phyloP scores from a whole-genome alignment of 495 filamentous ascomycete genomes.

The Lentithecium fluviatile region DNA sequence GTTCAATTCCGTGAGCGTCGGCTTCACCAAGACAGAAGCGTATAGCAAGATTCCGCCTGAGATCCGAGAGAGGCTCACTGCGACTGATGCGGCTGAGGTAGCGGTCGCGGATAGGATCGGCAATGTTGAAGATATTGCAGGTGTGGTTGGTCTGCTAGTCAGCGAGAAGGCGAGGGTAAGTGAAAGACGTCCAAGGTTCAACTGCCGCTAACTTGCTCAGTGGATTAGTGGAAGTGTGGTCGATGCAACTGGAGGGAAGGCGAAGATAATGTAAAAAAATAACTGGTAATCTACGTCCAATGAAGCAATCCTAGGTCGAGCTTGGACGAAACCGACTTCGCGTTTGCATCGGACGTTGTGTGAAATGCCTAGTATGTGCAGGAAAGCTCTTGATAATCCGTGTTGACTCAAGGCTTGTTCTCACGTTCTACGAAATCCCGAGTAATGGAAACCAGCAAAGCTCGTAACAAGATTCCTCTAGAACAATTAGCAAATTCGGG shows the following conservation, averaged over 20 bases:
- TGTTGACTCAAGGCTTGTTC: too few species aligned
- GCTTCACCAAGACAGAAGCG: slow-evolving; percentile 30
- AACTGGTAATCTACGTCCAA: neutral
- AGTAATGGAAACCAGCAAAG: too few species aligned
- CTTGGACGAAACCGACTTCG: too few species aligned
- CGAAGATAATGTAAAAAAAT: slow-evolving; percentile 23
- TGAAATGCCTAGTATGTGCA: too few species aligned
- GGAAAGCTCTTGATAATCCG: too few species aligned
- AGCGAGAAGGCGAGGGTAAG: slow-evolving; percentile 29
- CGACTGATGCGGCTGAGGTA: slow-evolving; percentile 25
- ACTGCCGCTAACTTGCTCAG: neutral
- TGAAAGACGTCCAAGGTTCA: neutral
- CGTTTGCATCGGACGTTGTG: too few species aligned
- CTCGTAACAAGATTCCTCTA: too few species aligned
- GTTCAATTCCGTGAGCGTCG: slow-evolving; percentile 29
- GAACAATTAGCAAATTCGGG: too few species aligned
- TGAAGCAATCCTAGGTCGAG: too few species aligned
- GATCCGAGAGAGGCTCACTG: slow-evolving; percentile 10
- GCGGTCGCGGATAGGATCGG: slow-evolving; percentile 32
- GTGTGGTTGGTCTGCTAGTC: slow-evolving; percentile 34
- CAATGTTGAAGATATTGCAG: slow-evolving; percentile 31
- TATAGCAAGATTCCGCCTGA: slow-evolving; percentile 21
- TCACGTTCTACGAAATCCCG: too few species aligned
- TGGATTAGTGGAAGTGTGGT: slow-evolving; percentile 36
- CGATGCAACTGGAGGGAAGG: slow-evolving; percentile 30